Conservation (phyloP, 257 asterid genomes). For the Rhazya stricta region DNA sequence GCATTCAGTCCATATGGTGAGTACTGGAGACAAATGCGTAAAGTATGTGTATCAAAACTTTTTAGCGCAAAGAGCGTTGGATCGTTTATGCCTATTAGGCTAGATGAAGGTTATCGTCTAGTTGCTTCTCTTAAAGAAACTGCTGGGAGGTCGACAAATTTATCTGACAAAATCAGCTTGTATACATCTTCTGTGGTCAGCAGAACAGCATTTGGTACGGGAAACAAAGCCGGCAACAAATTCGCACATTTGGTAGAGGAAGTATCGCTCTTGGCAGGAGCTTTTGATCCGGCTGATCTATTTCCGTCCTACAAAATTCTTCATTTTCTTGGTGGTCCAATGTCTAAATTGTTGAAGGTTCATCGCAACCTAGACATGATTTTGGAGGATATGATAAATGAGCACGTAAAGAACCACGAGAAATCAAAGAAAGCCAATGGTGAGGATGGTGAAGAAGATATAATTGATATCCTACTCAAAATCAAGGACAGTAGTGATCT, state of each 20-base stretch:
- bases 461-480: conserved; percentile 7
- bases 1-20: background rate
- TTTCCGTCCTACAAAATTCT: conserved; percentile 6
- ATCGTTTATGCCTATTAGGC: background rate
- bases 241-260: background rate
- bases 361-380: background rate
- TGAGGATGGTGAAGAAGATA: background rate
- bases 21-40: conserved; percentile 17
- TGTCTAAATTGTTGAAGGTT: background rate
- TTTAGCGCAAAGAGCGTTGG: background rate
- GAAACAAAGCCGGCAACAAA: background rate
- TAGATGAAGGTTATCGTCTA: background rate
- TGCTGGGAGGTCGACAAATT: background rate
- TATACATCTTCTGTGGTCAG: background rate
- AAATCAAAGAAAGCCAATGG: background rate
- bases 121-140: background rate
- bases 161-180: background rate
- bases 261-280: background rate
- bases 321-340: background rate
- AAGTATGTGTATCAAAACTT: conserved; percentile 19
- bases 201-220: background rate
- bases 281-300: background rate
- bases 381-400: background rate
- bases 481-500: background rate
- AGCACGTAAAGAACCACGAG: background rate